These are phyloP conservation scores for Chaetomium fimeti DNA, from an alignment of 495 filamentous ascomycete species.

Conservation along the genomic window DNA sequence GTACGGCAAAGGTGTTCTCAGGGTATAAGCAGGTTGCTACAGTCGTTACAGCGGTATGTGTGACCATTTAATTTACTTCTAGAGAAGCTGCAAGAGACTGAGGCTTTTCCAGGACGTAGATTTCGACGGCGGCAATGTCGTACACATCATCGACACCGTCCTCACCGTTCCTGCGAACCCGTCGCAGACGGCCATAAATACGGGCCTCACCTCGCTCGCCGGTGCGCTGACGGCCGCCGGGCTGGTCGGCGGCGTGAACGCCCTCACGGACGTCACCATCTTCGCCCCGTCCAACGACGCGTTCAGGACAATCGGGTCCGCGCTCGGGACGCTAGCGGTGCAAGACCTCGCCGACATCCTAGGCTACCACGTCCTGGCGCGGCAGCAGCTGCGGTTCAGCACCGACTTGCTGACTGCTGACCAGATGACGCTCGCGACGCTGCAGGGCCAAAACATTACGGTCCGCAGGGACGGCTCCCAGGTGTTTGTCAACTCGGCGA, in stretches of 20 bases:
- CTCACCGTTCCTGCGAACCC: conserved; percentile 52
- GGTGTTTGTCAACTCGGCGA: conserved; percentile 54
- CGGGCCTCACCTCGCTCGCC: conserved; percentile 54
- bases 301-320: conserved; percentile 31
- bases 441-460: conserved; percentile 42
- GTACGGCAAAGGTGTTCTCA: conserved; percentile 26
- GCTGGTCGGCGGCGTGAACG: conserved; percentile 46
- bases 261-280: conserved; percentile 56
- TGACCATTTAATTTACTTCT: neutral
- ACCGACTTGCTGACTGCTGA: conserved; percentile 35
- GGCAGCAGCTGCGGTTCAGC: conserved; percentile 43
- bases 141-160: conserved; percentile 64
- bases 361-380: conserved; percentile 39
- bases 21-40: conserved; percentile 29
- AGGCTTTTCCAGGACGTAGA: conserved; percentile 23
- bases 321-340: conserved; percentile 12
- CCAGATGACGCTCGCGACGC: conserved; percentile 37
- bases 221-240: conserved; percentile 54
- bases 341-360: conserved; percentile 27
- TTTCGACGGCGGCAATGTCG: conserved; percentile 49
- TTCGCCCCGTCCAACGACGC: conserved; percentile 49
- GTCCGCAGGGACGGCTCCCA: conserved; percentile 42
- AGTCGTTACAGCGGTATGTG: conserved; percentile 27
- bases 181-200: conserved; percentile 25
- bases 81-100: neutral